A percentile compares a stretch with the other conserved stretches of the same genome.
Conservation (phyloP, 2,329 filamentous ascomycete genomes). For the Xylariaceae sp. region DNA sequence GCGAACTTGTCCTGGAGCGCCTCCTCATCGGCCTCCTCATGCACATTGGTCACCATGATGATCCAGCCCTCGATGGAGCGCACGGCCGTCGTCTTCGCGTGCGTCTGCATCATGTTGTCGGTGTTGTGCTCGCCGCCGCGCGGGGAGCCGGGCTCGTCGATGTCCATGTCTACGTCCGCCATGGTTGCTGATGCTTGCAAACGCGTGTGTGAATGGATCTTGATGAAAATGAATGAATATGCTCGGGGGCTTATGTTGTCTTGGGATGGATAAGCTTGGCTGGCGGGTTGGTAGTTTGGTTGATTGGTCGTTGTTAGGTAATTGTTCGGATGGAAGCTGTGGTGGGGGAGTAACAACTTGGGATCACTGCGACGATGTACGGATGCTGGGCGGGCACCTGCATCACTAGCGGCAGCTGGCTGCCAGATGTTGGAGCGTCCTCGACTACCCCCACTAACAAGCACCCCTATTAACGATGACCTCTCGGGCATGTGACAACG, state of each 20-base stretch:
- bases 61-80: slow-evolving; percentile 90
- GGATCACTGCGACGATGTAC: too few relatives aligned
- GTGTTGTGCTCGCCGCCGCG: slow-evolving; percentile 42
- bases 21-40: slow-evolving; percentile 83
- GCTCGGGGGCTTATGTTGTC: not conserved
- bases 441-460: not conserved
- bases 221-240: not conserved
- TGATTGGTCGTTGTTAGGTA: not conserved
- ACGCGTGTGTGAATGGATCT: not conserved
- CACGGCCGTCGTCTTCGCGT: slow-evolving; percentile 69
- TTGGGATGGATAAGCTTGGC: not conserved
- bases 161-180: slow-evolving; percentile 56
- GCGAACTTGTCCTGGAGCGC: slow-evolving; percentile 75
- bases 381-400: too few relatives aligned
- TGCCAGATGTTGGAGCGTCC: not conserved
- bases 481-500: too few relatives aligned
- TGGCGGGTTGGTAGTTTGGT: not conserved
- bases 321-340: not conserved
- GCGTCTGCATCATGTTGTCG: slow-evolving; percentile 61
- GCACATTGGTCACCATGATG: slow-evolving; percentile 77
- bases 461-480: too few relatives aligned
- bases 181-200: slow-evolving; percentile 30
- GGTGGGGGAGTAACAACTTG: not conserved
- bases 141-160: slow-evolving; percentile 45
- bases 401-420: not conserved